Base-by-base conservation (phyloP, 768 basidiomycete genomes). In the Boletus edulis region DNA sequence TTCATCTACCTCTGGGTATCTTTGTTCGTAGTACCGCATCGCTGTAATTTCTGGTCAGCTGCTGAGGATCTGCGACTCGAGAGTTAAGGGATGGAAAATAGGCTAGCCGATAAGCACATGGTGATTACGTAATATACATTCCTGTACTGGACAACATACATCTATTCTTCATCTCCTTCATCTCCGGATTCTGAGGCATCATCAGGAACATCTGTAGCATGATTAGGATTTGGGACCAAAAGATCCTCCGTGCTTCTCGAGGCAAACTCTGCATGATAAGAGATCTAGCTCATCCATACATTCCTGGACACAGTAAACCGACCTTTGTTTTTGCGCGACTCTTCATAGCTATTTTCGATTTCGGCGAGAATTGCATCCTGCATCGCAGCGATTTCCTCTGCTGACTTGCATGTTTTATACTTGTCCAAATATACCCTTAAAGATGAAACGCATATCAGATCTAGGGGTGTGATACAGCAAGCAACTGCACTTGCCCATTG, bases 1-100 rank as follows among this genome's bases (percentile, higher is more conserved):
- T 72, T 97, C 92, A 71, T 99, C 96, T 59, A 97, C 92, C 73
- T 98, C 91, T 27, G 94, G 94, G 69, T 94, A 97, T 64, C 86
- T 85, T 67, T 89, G 90, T 71, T 92, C 86, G 73, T 96, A 97
- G 74, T 93, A 98, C 38, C 94, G 85, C 93, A 95, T 94, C 10
- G 18, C 17, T 41, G 14, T 17, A 9, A 41, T 17, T 50, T 40
- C 14, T 15, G 8, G 20, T 3, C 2, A 24, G 13, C 13, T 13
- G 27, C 27, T 27, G 15, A 29, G 44, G 27, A 31, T 31, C 29
- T 37, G 14, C 35, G 29, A 29, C 35, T 37, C 7, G 12, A 17
- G 35, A 5, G 15, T 5, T 22, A 3, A 22, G 13, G n/a, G 38
- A 39, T 18, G n/a, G 38, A n/a, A 18, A 9, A 10, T 9, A n/a